Evolutionary conservation across 2,329 filamentous ascomycete genomes (phyloP).

Genomic region (Pseudogymnoascus sp.): DNA sequence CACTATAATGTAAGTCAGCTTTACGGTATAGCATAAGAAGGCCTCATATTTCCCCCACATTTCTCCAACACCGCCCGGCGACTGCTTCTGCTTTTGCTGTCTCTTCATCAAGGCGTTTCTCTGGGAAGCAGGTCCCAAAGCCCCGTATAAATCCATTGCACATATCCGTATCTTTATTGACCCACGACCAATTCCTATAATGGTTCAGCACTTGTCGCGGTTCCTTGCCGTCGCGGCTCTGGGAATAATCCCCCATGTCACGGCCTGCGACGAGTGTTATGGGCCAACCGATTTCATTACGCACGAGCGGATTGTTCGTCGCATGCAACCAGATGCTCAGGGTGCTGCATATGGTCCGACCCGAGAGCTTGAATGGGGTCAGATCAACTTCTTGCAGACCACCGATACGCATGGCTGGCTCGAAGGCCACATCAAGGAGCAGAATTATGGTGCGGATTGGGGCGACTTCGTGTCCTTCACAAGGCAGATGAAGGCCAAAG

Average conservation of each 20-base stretch:
- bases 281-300: conserved; percentile 36
- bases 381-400: conserved; percentile 94
- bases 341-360: conserved; percentile 38
- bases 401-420: conserved; percentile 97
- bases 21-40: neutral
- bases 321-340: conserved; percentile 41
- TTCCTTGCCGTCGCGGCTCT: conserved; percentile 14
- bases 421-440: conserved; percentile 83
- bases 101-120: neutral
- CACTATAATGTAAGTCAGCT: neutral
- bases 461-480: conserved; percentile 96
- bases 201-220: neutral
- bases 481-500: conserved; percentile 68
- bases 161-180: neutral
- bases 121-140: neutral
- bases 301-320: conserved; percentile 41
- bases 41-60: neutral
- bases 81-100: neutral
- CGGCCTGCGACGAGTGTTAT: conserved; percentile 37
- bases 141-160: neutral
- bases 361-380: conserved; percentile 80
- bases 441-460: conserved; percentile 94
- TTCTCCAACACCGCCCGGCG: neutral
- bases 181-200: neutral
- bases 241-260: conserved; percentile 19